Evolutionary conservation across 495 filamentous ascomycete species (phyloP).

Genomic region (Wilcoxina mikolae): DNA sequence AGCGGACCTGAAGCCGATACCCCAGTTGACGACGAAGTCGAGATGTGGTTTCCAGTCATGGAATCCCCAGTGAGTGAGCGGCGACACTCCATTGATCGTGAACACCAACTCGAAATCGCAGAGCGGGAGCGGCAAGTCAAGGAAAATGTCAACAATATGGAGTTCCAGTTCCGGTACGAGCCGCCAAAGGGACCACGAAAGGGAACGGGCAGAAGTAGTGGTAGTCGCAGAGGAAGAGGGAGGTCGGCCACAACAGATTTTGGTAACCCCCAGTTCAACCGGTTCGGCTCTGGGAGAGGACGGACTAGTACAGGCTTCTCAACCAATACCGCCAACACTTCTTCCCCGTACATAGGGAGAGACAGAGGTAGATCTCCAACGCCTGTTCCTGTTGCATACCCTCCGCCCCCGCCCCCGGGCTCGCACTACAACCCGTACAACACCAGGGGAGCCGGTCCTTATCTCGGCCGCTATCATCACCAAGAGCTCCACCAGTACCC

Average conservation of each 20-base stretch:
- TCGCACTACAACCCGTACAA: not conserved
- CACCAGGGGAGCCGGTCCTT: not conserved
- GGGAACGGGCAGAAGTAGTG: not conserved
- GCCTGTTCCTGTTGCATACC: not conserved
- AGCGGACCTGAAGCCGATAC: not conserved
- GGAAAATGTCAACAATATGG: slow-evolving; percentile 1
- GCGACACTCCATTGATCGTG: not conserved
- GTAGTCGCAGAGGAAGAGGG: not conserved
- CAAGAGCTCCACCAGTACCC: not conserved
- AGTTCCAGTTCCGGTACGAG: slow-evolving; percentile 17
- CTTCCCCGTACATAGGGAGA: not conserved
- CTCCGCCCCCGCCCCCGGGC: not conserved
- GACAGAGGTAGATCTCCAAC: not conserved
- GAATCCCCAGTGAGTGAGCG: not conserved
- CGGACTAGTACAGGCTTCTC: not conserved
- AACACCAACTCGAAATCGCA: not conserved
- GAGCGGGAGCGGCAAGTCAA: not conserved
- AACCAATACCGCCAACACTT: not conserved
- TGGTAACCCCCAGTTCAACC: not conserved
- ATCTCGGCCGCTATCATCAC: not conserved
- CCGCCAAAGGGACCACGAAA: slow-evolving; percentile 12
- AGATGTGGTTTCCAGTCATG: not conserved
- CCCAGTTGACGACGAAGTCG: not conserved
- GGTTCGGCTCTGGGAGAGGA: not conserved
- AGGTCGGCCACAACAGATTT: not conserved